Conservation (phyloP, 805 yeast species). For the Jamesozyma gamospora region DNA sequence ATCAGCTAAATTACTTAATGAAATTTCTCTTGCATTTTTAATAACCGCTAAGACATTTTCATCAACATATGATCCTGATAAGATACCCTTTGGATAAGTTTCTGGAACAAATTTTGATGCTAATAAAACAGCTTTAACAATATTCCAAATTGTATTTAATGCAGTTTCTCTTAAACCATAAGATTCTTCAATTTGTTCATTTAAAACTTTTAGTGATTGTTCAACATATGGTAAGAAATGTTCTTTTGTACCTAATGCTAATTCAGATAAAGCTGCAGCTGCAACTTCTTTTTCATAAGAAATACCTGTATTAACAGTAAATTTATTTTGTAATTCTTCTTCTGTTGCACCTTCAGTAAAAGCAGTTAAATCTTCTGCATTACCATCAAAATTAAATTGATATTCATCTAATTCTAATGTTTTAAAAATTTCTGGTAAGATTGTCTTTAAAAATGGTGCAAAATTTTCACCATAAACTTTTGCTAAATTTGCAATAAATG, state of each 20-base stretch:
- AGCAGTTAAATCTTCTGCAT: slow-evolving; percentile 37
- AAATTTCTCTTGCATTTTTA: slow-evolving; percentile 54
- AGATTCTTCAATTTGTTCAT: slow-evolving; percentile 71
- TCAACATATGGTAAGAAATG: slow-evolving; percentile 72
- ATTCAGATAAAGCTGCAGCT: slow-evolving; percentile 79
- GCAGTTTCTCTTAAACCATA: slow-evolving; percentile 89
- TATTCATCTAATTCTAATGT: slow-evolving; percentile 84
- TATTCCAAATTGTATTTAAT: slow-evolving; percentile 70
- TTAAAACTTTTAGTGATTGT: slow-evolving; percentile 49
- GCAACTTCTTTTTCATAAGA: slow-evolving; percentile 95
- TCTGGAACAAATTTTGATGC: slow-evolving; percentile 39
- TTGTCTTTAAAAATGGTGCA: slow-evolving; percentile 69
- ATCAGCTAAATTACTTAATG: slow-evolving; percentile 54
- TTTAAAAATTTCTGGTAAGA: slow-evolving; percentile 75
- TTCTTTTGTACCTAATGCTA: slow-evolving; percentile 78
- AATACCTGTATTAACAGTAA: slow-evolving; percentile 87
- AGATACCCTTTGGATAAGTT: slow-evolving; percentile 54
- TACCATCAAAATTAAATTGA: slow-evolving; percentile 48
- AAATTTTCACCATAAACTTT: slow-evolving; percentile 89
- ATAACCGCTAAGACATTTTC: slow-evolving; percentile 48
- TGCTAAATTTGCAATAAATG: slow-evolving; percentile 88
- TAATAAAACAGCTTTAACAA: slow-evolving; percentile 57
- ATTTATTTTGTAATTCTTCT: slow-evolving; percentile 57
- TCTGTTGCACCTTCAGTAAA: slow-evolving; percentile 43
- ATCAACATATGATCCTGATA: slow-evolving; percentile 50